A percentile compares a stretch with the other conserved stretches of the same genome.
phyloP scores from a whole-genome alignment of 106 monocot species.

The Dendrobium officinale region DNA sequence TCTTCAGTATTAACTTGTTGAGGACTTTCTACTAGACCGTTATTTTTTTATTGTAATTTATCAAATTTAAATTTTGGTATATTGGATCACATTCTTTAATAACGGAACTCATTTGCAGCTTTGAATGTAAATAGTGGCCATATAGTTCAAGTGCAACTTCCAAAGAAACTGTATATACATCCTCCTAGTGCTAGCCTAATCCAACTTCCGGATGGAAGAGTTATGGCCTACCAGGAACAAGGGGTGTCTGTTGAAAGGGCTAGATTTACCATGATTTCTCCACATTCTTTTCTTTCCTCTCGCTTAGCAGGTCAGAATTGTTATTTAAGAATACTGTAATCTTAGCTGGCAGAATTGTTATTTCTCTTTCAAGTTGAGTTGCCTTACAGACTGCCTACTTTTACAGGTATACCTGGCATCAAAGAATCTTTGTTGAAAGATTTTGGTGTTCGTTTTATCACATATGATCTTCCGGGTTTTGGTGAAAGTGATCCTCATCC shows the following conservation, averaged over 20 bases:
- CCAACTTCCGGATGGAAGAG: constrained; percentile 84
- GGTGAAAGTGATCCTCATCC: constrained; percentile 96
- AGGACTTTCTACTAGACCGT: not conserved
- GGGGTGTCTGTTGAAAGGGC: constrained; percentile 71
- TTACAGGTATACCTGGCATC: constrained; percentile 83
- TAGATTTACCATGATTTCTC: constrained; percentile 80
- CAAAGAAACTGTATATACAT: constrained; percentile 54
- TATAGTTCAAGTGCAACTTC: constrained; percentile 23
- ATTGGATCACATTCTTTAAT: constrained; percentile 4
- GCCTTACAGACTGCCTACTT: not conserved
- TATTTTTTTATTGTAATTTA: not conserved
- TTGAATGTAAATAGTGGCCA: constrained; percentile 43
- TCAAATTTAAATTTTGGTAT: not conserved
- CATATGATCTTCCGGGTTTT: constrained; percentile 92
- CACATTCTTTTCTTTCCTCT: constrained; percentile 96
- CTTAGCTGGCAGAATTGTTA: not conserved
- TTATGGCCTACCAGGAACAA: constrained; percentile 71
- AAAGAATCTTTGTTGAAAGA: constrained; percentile 66
- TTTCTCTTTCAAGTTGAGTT: not conserved
- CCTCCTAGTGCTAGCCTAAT: constrained; percentile 70
- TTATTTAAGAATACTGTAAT: not conserved
- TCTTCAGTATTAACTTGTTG: not conserved
- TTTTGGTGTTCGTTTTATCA: constrained; percentile 80
- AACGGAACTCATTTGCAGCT: constrained; percentile 39
- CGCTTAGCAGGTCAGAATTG: constrained; percentile 58